Evolutionary conservation across 805 yeast species (phyloP).

Genomic region (Monosporozyma aerobia): DNA sequence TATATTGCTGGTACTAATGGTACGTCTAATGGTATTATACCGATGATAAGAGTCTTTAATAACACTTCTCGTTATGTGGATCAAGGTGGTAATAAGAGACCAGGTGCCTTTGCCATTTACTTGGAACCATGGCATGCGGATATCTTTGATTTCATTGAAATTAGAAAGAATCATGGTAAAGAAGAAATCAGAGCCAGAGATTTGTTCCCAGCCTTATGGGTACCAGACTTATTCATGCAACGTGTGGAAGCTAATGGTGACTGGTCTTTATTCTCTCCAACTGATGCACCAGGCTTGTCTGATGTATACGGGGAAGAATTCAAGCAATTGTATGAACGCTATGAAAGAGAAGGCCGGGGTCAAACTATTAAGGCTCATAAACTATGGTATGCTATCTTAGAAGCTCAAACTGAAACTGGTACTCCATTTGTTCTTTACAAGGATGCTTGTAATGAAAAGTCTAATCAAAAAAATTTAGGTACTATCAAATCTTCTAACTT

Average conservation of each 20-base stretch:
- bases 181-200: constrained; percentile 91
- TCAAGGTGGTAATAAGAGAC: constrained; percentile 95
- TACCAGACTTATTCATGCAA: constrained; percentile 87
- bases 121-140: constrained; percentile 96
- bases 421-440: constrained; percentile 89
- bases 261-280: constrained; percentile 87
- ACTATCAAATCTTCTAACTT: constrained; percentile 84
- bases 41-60: constrained; percentile 89
- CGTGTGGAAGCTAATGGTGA: constrained; percentile 69
- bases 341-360: constrained; percentile 56
- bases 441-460: constrained; percentile 77
- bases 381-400: constrained; percentile 78
- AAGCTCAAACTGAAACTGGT: constrained; percentile 92
- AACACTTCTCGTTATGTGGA: constrained; percentile 94
- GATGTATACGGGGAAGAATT: constrained; percentile 83
- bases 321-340: constrained; percentile 52
- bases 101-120: constrained; percentile 91
- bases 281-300: constrained; percentile 72
- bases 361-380: constrained; percentile 74
- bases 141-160: constrained; percentile 70
- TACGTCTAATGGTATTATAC: constrained; percentile 80
- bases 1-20: constrained; percentile 88
- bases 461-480: constrained; percentile 87
- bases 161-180: constrained; percentile 88
- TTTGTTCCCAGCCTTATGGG: constrained; percentile 84